phyloP scores from a whole-genome alignment of 768 basidiomycete species.

The Grammothele lineata region DNA sequence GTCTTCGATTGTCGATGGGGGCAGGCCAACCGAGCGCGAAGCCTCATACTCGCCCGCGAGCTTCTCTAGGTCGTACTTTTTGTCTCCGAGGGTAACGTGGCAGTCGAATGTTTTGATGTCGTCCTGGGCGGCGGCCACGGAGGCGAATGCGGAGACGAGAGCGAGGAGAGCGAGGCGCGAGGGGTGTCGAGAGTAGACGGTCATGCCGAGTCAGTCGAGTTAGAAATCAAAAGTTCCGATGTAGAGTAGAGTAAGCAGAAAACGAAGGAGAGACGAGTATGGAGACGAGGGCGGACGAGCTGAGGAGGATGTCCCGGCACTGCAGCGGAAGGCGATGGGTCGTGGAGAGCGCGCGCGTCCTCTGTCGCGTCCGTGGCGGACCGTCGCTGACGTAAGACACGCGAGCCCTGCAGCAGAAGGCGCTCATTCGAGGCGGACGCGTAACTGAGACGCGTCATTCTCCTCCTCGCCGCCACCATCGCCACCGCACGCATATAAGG shows the following conservation, averaged over 20 bases:
- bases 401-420: no score
- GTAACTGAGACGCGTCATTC: constrained; percentile 25
- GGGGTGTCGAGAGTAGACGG: neutral
- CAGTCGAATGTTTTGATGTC: constrained; percentile 53
- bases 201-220: constrained; percentile 10
- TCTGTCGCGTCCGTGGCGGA: no score
- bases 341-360: constrained; percentile 10
- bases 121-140: constrained; percentile 20
- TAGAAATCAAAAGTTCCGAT: neutral
- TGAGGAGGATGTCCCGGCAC: no score
- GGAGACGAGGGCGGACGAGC: no score
- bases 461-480: constrained; percentile 6
- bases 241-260: neutral
- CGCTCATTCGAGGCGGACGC: constrained; percentile 9
- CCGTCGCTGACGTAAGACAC: no score
- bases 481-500: neutral
- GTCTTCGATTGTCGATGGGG: constrained; percentile 62
- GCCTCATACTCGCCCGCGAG: constrained; percentile 50
- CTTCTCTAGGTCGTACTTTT: constrained; percentile 56
- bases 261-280: no score
- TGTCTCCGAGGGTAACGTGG: constrained; percentile 33
- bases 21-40: constrained; percentile 48
- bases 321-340: no score
- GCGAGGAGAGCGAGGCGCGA: constrained; percentile 17
- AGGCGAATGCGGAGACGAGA: constrained; percentile 16